phyloP scores from a whole-genome alignment of 345 rosid genomes.

The Alliaria petiolata region DNA sequence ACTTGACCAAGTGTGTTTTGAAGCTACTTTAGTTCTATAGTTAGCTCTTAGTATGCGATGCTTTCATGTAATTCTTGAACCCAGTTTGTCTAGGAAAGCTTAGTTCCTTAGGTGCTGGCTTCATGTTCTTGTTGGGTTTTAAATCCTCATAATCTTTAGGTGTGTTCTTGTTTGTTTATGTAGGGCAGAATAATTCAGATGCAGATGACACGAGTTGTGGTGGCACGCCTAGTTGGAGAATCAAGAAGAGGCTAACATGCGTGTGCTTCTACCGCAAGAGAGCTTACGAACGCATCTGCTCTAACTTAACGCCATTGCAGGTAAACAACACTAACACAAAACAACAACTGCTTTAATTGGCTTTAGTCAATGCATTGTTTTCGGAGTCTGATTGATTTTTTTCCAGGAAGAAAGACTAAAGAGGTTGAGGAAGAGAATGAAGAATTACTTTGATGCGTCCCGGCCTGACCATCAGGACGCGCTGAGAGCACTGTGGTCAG shows the following conservation, averaged over 20 bases:
- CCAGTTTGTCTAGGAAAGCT: neutral
- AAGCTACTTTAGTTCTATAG: neutral
- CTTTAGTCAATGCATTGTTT: neutral
- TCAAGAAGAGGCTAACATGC: slow-evolving; percentile 83
- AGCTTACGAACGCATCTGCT: slow-evolving; percentile 58
- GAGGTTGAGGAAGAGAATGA: slow-evolving; percentile 71
- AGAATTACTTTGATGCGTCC: slow-evolving; percentile 66
- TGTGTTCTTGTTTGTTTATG: neutral
- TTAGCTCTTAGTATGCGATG: neutral
- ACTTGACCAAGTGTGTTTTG: neutral
- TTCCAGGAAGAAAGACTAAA: slow-evolving; percentile 71
- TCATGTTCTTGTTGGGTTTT: neutral
- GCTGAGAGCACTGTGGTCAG: slow-evolving; percentile 78
- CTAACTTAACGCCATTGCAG: slow-evolving; percentile 82
- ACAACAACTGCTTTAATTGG: neutral
- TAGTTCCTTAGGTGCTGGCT: neutral
- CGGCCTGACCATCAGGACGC: slow-evolving; percentile 87
- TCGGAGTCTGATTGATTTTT: neutral
- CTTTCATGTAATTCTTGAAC: neutral
- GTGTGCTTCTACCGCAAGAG: slow-evolving; percentile 89
- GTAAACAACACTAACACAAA: slow-evolving; percentile 29
- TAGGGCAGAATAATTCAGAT: slow-evolving; percentile 1
- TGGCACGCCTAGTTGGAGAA: slow-evolving; percentile 61
- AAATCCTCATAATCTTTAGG: neutral
- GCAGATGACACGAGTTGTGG: slow-evolving; percentile 55